These are phyloP conservation scores for Nannochloropsis granulata DNA, from an alignment of 108 stramenopile species.

Conservation along the genomic window DNA sequence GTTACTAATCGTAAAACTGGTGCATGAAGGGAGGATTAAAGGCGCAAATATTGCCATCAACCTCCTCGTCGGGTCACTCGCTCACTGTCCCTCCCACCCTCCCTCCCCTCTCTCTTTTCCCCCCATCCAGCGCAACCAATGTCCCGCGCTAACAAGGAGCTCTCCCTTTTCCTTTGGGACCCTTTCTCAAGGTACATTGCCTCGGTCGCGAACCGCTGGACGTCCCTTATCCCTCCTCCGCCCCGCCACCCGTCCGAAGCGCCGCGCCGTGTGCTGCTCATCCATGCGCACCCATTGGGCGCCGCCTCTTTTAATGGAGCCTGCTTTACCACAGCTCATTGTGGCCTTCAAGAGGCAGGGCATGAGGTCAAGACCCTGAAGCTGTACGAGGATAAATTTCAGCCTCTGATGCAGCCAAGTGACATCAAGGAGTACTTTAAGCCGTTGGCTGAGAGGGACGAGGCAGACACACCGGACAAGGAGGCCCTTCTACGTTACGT, in stretches of 20 bases:
- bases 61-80: too few species aligned
- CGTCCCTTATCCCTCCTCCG: neutral
- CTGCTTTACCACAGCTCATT: neutral
- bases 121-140: neutral
- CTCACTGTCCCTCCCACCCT: too few species aligned
- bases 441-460: neutral
- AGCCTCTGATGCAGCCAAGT: neutral
- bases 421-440: slow-evolving; percentile 9
- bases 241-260: neutral
- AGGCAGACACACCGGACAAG: neutral
- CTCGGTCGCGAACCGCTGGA: neutral
- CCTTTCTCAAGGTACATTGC: neutral
- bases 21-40: too few species aligned
- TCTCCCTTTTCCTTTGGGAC: neutral
- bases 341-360: neutral
- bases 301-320: neutral
- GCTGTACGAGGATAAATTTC: slow-evolving; percentile 16
- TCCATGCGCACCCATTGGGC: neutral
- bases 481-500: slow-evolving; percentile 6
- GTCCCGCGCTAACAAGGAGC: neutral
- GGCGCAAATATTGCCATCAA: too few species aligned
- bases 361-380: slow-evolving; percentile 10
- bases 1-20: too few species aligned
- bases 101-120: too few species aligned
- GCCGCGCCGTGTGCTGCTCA: neutral